Evolutionary conservation across 2,329 filamentous ascomycete species (phyloP), one percentile per base, ranked within the genome.

Genomic region (Botryosphaeria dothidea): DNA sequence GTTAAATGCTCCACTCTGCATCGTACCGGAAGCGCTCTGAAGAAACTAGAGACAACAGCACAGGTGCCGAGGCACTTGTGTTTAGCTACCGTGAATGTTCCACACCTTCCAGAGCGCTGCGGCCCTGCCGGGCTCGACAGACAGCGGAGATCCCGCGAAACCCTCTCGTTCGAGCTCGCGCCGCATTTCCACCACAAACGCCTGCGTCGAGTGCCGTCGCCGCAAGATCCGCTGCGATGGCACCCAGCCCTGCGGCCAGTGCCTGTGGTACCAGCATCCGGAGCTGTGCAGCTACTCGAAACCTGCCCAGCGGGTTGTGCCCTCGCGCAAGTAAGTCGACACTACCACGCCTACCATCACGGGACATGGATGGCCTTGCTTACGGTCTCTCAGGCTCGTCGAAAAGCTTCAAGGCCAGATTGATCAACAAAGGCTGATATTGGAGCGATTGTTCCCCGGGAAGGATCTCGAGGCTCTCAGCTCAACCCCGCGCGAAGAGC

Each of bases 221-320:
- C 86, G 91, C 67, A 95, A 94, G 78, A 94, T 94, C 64, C 89
- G 92, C 68, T 95, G 92, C 73, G 91, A 93, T 79, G 92, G 92
- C 63, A 86, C 89, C 69, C 89, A 92, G 72, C 92, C 92, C 11
- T 95, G 92, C 73, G 90, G 91, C 41, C 91, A 93, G 74, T 95
- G 92, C 74, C 85, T 91, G 65, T 93, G 91, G 76, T 93, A 92
- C 74, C 88, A 92, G 65, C 90, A 91, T 67, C 89, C 90, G 3
- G 91, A 93, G 75, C 84, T 87, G 63, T 94, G 92, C 74, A 88
- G 89, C 71, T 94, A 94, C 76, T 90, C 92, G 69, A 92, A 93
- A 78, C 91, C 92, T 68, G 85, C 90, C 17, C 90, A 92, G 75
- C 83, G 90, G 67, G 87, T 92, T 9, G 89, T 92, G 65, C 91